Conservation (phyloP, 2,329 filamentous ascomycete species). For the Colletotrichum orchidophilum region DNA sequence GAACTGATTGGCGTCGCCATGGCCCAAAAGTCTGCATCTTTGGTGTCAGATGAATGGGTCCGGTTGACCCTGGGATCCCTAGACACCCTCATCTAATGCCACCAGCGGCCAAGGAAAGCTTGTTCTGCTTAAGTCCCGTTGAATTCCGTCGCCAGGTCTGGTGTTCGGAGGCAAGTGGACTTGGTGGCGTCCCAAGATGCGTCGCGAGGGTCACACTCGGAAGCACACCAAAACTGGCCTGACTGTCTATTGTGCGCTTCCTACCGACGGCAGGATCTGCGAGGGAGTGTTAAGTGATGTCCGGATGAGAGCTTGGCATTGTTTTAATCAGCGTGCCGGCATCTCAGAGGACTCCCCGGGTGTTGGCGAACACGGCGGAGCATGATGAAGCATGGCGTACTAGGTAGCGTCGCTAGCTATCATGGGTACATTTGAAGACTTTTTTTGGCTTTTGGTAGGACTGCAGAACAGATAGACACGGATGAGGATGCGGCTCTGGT, state of each 20-base stretch:
- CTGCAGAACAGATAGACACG: neutral
- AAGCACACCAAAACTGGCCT: neutral
- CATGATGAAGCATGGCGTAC: neutral
- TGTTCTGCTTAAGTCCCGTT: neutral
- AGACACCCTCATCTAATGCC: neutral
- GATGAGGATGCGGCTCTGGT: neutral
- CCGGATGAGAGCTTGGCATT: neutral
- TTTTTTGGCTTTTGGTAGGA: neutral
- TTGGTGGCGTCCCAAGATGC: neutral
- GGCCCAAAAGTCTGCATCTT: neutral
- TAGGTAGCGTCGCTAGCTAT: neutral
- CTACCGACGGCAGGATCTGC: neutral
- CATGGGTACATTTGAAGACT: neutral
- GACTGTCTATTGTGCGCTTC: neutral
- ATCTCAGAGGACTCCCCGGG: neutral
- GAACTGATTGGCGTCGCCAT: neutral
- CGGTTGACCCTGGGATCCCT: neutral
- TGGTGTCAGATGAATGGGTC: neutral
- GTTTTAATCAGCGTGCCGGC: neutral
- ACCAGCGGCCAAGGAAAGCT: conserved; percentile 27
- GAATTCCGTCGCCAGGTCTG: neutral
- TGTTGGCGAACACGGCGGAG: neutral
- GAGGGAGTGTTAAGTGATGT: neutral
- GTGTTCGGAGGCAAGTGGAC: neutral
- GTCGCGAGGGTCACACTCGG: conserved; percentile 22